Conservation (phyloP, 805 yeast genomes). For the Saccharomycopsis oosterbeekiorum region DNA sequence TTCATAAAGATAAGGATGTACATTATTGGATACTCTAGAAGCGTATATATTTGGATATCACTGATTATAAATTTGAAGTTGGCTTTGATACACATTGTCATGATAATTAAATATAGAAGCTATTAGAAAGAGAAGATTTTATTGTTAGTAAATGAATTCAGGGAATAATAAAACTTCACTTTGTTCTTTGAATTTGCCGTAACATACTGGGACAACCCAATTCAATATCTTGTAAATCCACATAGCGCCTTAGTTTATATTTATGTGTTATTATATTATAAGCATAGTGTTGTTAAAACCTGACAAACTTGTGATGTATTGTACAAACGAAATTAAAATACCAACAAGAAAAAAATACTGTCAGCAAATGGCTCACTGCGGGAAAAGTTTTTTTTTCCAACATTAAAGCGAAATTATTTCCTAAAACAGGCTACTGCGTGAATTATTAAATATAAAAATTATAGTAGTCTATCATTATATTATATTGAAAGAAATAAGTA, state of each 20-base stretch:
- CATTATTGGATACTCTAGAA: slow-evolving; percentile 9
- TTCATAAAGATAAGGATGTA: slow-evolving; percentile 2
- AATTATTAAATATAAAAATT: too few relatives aligned
- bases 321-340: too few relatives aligned
- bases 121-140: background rate
- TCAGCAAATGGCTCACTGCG: too few relatives aligned
- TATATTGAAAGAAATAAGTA: too few relatives aligned
- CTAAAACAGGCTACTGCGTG: too few relatives aligned
- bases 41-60: background rate
- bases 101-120: slow-evolving; percentile 9
- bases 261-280: background rate
- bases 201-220: slow-evolving; percentile 15
- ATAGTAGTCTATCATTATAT: too few relatives aligned
- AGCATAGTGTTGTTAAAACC: too few relatives aligned
- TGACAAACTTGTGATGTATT: too few relatives aligned
- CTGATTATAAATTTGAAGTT: slow-evolving; percentile 9
- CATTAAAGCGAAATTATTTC: too few relatives aligned
- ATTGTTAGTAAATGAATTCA: background rate
- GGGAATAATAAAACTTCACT: background rate
- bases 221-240: slow-evolving; percentile 3
- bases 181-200: background rate
- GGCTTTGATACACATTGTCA: slow-evolving; percentile 9
- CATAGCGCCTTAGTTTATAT: background rate
- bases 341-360: too few relatives aligned
- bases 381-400: too few relatives aligned